These are phyloP conservation scores for Pseudozyma hubeiensis DNA, from an alignment of 1,284 basidiomycete genomes.

Conservation along the genomic window DNA sequence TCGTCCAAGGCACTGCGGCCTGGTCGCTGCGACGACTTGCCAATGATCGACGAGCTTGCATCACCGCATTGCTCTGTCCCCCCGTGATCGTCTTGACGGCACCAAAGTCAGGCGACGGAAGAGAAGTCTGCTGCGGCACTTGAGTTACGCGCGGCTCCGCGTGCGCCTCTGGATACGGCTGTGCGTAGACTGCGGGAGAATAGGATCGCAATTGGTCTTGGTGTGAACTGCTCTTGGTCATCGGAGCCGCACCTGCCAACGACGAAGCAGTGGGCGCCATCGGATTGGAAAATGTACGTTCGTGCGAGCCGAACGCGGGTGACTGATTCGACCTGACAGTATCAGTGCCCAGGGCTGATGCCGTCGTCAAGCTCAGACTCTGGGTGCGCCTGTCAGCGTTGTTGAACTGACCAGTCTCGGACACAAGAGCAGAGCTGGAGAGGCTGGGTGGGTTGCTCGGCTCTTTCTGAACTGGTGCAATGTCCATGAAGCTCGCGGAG, in stretches of 20 bases:
- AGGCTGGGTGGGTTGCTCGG: slow-evolving; percentile 6
- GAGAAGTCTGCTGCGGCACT: slow-evolving; percentile 8
- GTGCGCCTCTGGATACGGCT: slow-evolving; percentile 6
- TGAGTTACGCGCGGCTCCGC: slow-evolving; percentile 7
- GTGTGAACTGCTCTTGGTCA: slow-evolving; percentile 25
- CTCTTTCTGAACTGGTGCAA: slow-evolving; percentile 3
- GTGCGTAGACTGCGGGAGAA: neutral
- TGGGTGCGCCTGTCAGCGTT: slow-evolving; percentile 5
- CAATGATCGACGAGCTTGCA: slow-evolving; percentile 40
- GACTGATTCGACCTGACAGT: slow-evolving; percentile 1
- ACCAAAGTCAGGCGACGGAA: slow-evolving; percentile 5
- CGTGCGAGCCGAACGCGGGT: slow-evolving; percentile 8
- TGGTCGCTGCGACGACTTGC: slow-evolving; percentile 33
- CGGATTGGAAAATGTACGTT: slow-evolving; percentile 27
- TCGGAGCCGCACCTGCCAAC: slow-evolving; percentile 9
- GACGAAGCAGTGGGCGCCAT: neutral
- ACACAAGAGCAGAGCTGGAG: slow-evolving; percentile 2
- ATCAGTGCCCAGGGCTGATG: neutral
- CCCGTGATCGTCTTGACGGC: slow-evolving; percentile 24
- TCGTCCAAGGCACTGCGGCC: slow-evolving; percentile 37
- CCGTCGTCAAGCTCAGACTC: slow-evolving; percentile 7
- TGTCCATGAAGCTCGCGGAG: slow-evolving; percentile 25
- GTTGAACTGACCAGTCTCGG: neutral
- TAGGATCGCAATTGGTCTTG: slow-evolving; percentile 27
- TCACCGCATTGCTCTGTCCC: slow-evolving; percentile 27